Evolutionary conservation across 1,139 yeast genomes (phyloP).

Genomic region (Magnusiomyces sp.): DNA sequence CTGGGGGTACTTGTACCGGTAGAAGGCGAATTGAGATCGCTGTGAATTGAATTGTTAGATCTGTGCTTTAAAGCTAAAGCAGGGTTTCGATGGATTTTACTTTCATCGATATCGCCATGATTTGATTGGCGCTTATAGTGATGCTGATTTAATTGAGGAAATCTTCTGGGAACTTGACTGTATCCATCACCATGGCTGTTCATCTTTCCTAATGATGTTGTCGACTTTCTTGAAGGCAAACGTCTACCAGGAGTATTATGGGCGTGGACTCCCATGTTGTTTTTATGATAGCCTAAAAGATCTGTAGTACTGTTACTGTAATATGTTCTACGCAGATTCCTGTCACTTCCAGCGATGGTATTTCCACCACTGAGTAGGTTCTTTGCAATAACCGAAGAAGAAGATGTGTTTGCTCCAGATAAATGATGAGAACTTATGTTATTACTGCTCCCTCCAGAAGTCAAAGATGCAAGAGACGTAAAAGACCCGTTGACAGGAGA

Average conservation of each 20-base stretch:
- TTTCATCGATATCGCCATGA: not conserved
- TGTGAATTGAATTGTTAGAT: too few species aligned
- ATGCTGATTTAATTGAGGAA: too few species aligned
- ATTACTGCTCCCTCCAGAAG: too few species aligned
- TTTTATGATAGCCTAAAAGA: too few species aligned
- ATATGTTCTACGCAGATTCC: too few species aligned
- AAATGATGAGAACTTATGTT: too few species aligned
- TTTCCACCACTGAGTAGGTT: not conserved
- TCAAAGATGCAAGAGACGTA: too few species aligned
- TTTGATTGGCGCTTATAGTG: not conserved
- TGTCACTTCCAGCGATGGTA: not conserved
- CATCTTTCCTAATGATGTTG: not conserved
- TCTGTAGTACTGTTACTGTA: too few species aligned
- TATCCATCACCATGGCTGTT: not conserved
- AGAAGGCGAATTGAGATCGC: too few species aligned
- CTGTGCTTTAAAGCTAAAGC: not conserved
- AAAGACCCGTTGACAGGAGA: too few species aligned
- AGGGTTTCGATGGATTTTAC: not conserved
- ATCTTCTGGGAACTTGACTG: not conserved
- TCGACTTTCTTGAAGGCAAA: slow-evolving; percentile 4
- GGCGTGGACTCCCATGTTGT: not conserved
- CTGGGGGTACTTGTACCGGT: too few species aligned
- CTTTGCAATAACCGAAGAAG: not conserved
- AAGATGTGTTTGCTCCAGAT: not conserved
- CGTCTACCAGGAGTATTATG: slow-evolving; percentile 3